Evolutionary conservation across 2,329 filamentous ascomycete genomes (phyloP).

Genomic region (Penicillium glabrum): DNA sequence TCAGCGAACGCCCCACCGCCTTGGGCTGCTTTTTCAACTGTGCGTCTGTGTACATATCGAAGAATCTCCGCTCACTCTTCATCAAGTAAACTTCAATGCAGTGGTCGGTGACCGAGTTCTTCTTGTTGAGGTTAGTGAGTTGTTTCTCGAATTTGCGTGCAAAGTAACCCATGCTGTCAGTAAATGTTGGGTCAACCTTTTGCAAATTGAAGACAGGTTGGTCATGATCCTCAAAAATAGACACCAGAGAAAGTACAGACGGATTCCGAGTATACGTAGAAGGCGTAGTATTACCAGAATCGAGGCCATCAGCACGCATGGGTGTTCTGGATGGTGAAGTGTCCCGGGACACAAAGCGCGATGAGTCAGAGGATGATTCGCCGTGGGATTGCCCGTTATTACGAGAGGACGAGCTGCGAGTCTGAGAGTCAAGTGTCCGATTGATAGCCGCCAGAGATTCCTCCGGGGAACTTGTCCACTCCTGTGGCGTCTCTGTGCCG

Average conservation of each 20-base stretch:
- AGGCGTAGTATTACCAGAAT: too few relatives aligned
- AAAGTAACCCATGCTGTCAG: conserved; percentile 63
- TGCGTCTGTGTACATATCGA: conserved; percentile 57
- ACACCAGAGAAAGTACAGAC: conserved; percentile 55
- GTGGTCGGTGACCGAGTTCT: conserved; percentile 57
- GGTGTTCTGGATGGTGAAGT: too few relatives aligned
- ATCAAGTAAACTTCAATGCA: conserved; percentile 66
- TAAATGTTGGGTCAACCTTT: conserved; percentile 68
- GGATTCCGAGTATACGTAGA: too few relatives aligned
- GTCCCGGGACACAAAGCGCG: too few relatives aligned
- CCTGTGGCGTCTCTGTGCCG: too few relatives aligned
- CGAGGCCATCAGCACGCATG: too few relatives aligned
- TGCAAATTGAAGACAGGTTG: conserved; percentile 64
- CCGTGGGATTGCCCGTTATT: too few relatives aligned
- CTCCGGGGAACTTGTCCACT: too few relatives aligned
- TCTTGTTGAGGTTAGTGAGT: conserved; percentile 56
- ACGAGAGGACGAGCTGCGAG: too few relatives aligned
- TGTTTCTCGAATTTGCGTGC: conserved; percentile 59
- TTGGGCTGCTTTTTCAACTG: conserved; percentile 52
- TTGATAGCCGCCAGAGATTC: too few relatives aligned
- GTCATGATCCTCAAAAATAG: conserved; percentile 59
- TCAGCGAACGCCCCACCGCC: conserved; percentile 27
- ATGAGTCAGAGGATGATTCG: too few relatives aligned
- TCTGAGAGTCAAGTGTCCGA: too few relatives aligned
- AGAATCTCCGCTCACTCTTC: conserved; percentile 68